phyloP scores from a whole-genome alignment of 805 yeast species.

The Huiozyma naganishii region DNA sequence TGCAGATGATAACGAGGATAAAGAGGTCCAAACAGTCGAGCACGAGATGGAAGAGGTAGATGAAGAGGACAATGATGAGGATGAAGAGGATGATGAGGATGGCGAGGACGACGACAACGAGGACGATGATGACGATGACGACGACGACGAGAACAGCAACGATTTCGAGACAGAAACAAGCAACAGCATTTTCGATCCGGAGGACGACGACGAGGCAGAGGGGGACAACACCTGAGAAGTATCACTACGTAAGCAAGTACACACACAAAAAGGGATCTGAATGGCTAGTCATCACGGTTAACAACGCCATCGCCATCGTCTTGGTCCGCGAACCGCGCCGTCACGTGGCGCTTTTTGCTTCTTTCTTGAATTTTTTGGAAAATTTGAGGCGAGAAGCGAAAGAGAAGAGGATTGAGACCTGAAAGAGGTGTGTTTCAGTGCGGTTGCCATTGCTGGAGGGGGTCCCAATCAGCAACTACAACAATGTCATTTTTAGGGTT shows the following conservation, averaged over 20 bases:
- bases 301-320: not conserved
- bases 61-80: constrained; percentile 37
- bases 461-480: no score
- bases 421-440: no score
- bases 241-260: not conserved
- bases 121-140: constrained; percentile 33
- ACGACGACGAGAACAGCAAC: constrained; percentile 25
- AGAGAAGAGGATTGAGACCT: no score
- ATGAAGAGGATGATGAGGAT: constrained; percentile 32
- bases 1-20: constrained; percentile 25
- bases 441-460: no score
- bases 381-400: no score
- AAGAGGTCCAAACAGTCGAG: constrained; percentile 4
- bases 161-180: not conserved
- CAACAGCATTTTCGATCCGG: constrained; percentile 3
- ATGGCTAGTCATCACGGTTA: not conserved
- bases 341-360: no score
- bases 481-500: constrained; percentile 67
- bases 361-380: no score
- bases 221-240: constrained; percentile 7
- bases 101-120: constrained; percentile 37
- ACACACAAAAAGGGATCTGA: not conserved
- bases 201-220: constrained; percentile 12
- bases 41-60: constrained; percentile 34
- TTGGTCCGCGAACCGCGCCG: not conserved